Evolutionary conservation across 163 green algal genomes (phyloP).

Genomic region (Trebouxia gelatinosa): DNA sequence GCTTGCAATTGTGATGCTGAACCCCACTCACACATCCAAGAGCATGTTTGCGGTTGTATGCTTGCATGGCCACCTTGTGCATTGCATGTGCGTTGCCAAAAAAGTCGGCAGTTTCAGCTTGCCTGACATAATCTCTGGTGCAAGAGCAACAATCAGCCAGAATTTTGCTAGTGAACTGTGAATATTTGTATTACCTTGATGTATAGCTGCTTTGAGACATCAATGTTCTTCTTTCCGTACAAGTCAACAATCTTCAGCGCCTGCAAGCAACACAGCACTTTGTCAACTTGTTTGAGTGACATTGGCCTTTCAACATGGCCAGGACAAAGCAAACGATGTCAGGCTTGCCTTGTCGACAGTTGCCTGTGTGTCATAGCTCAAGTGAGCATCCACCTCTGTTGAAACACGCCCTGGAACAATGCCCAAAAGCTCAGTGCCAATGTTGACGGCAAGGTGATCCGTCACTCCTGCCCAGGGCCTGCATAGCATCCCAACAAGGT

Average conservation of each 20-base stretch:
- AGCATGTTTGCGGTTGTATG: neutral
- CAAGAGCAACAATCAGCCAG: neutral
- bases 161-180: neutral
- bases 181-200: slow-evolving; percentile 70
- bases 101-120: too few species aligned
- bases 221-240: slow-evolving; percentile 67
- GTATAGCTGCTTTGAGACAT: slow-evolving; percentile 64
- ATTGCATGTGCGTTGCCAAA: too few species aligned
- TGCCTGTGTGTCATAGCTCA: slow-evolving; percentile 68
- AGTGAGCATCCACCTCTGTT: slow-evolving; percentile 84
- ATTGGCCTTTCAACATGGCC: neutral
- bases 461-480: slow-evolving; percentile 60
- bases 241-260: slow-evolving; percentile 73
- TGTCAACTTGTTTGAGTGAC: neutral
- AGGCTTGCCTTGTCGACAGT: slow-evolving; percentile 52
- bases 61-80: neutral
- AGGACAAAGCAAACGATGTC: neutral
- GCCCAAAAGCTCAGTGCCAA: slow-evolving; percentile 78
- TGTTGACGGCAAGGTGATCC: slow-evolving; percentile 75
- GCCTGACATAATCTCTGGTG: neutral
- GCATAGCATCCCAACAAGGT: too few species aligned
- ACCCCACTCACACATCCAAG: neutral
- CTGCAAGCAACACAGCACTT: neutral
- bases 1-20: neutral
- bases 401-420: slow-evolving; percentile 80